These are phyloP conservation scores for Didymella glomerata DNA, from an alignment of 2,329 filamentous ascomycete species.

Conservation along the genomic window DNA sequence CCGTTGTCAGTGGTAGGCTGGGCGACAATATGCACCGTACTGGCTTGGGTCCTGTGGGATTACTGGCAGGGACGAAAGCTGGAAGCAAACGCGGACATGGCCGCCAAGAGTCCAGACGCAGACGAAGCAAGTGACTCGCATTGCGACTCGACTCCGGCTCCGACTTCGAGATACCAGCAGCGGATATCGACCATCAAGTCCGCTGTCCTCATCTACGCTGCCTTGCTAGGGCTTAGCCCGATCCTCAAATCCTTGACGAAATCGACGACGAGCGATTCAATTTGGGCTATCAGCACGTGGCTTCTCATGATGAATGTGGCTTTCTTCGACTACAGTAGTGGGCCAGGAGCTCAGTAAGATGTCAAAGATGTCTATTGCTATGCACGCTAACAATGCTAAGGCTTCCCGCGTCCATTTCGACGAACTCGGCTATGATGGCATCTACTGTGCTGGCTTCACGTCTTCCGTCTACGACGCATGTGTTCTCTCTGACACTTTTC, in stretches of 20 bases:
- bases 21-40: constrained; percentile 80
- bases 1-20: constrained; percentile 88
- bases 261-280: constrained; percentile 91
- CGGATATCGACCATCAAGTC: constrained; percentile 87
- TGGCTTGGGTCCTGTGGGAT: constrained; percentile 93
- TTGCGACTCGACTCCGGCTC: neutral
- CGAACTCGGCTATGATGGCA: constrained; percentile 96
- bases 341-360: constrained; percentile 61
- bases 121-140: constrained; percentile 1
- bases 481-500: constrained; percentile 94
- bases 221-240: constrained; percentile 87
- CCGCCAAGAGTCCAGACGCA: neutral
- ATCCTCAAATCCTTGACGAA: constrained; percentile 96
- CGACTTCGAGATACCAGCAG: constrained; percentile 61
- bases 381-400: constrained; percentile 51
- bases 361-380: constrained; percentile 5
- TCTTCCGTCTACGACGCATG: constrained; percentile 87
- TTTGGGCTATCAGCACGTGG: constrained; percentile 97
- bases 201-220: constrained; percentile 89
- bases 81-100: constrained; percentile 41
- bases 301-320: constrained; percentile 95
- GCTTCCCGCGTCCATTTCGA: constrained; percentile 80
- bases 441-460: constrained; percentile 92
- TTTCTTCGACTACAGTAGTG: constrained; percentile 94
- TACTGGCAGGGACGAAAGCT: constrained; percentile 82